phyloP scores from a whole-genome alignment of 331 rosid species.

The Cydonia oblonga region DNA sequence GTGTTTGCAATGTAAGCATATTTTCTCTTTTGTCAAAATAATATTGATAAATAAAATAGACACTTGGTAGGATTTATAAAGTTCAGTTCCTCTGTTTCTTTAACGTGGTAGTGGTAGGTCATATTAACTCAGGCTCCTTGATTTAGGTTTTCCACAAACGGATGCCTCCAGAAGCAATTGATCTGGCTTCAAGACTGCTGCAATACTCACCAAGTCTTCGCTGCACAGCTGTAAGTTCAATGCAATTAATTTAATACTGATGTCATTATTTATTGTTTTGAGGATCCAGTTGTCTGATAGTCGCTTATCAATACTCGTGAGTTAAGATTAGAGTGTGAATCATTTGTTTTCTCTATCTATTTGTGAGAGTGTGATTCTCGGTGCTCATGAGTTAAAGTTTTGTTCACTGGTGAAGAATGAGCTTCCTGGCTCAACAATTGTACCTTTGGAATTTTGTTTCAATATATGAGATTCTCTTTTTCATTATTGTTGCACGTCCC shows the following conservation, averaged over 20 bases:
- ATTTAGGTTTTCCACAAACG: conserved; percentile 80
- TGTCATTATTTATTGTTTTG: neutral
- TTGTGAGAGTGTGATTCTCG: neutral
- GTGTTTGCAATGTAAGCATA: neutral
- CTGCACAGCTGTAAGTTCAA: conserved; percentile 77
- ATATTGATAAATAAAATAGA: too few species aligned
- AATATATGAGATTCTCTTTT: neutral
- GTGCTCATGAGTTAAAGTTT: neutral
- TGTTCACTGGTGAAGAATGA: neutral
- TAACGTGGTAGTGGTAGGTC: too few species aligned
- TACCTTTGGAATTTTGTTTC: neutral
- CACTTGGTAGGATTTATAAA: neutral
- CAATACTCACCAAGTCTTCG: conserved; percentile 96
- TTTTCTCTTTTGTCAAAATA: neutral
- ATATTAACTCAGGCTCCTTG: neutral
- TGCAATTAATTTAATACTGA: neutral
- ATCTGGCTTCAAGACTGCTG: conserved; percentile 79
- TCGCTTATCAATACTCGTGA: neutral
- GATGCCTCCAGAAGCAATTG: conserved; percentile 98
- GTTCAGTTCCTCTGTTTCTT: too few species aligned
- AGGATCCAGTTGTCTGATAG: neutral
- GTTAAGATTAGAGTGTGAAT: too few species aligned
- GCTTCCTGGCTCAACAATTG: neutral
- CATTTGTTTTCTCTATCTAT: too few species aligned
- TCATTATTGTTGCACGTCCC: neutral